A percentile compares a stretch with the other conserved stretches of the same genome.
These are phyloP conservation scores for Penicillium sclerotiorum DNA, from an alignment of 2,329 filamentous ascomycete species.

Conservation along the genomic window DNA sequence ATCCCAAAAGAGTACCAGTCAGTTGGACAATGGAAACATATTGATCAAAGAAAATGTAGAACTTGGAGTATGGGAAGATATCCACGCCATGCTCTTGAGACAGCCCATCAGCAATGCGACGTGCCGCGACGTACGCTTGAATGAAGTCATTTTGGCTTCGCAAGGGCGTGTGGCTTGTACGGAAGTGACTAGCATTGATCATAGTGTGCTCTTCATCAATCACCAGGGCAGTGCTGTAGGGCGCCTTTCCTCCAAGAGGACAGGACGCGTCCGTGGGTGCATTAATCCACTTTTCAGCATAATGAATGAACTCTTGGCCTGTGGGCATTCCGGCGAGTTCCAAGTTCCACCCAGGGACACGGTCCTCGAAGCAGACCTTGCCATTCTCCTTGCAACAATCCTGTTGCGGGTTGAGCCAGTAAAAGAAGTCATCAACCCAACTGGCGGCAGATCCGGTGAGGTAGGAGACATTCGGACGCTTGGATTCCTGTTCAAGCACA, in stretches of 20 bases:
- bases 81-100: conserved; percentile 71
- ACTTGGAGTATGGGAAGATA: conserved; percentile 94
- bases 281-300: conserved; percentile 79
- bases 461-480: conserved; percentile 83
- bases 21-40: conserved; percentile 83
- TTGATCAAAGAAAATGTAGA: conserved; percentile 99
- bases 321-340: conserved; percentile 90
- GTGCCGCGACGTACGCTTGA: conserved; percentile 81
- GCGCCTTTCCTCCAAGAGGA: conserved; percentile 82
- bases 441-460: conserved; percentile 86
- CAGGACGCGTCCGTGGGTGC: conserved; percentile 81
- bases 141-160: conserved; percentile 92
- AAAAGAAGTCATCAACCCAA: conserved; percentile 96
- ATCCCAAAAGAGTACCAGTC: conserved; percentile 76
- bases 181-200: conserved; percentile 85
- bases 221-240: conserved; percentile 83
- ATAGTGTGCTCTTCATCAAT: conserved; percentile 68
- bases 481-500: conserved; percentile 90
- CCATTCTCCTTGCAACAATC: conserved; percentile 74
- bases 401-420: conserved; percentile 89
- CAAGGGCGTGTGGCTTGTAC: conserved; percentile 83
- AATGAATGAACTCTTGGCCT: conserved; percentile 84
- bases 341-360: conserved; percentile 83
- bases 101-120: conserved; percentile 81
- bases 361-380: conserved; percentile 75